Evolutionary conservation across 176 grass and related monocot genomes (phyloP).

Genomic region (Puccinellia tenuiflora): DNA sequence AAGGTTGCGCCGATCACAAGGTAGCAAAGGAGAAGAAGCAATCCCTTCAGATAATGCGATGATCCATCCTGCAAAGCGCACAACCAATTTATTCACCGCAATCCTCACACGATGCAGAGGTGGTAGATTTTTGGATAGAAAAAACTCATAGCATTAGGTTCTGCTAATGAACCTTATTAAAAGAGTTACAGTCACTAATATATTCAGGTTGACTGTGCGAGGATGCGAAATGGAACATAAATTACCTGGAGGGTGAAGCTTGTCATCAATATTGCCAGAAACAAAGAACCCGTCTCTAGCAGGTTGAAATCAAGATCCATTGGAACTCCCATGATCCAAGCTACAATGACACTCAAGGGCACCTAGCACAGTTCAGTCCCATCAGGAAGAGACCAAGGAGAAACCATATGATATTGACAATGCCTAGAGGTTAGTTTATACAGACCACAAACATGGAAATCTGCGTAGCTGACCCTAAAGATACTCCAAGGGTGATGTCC

Average conservation of each 20-base stretch:
- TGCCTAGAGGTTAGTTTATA: constrained; percentile 11
- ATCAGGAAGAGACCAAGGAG: not conserved
- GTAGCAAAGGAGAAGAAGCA: constrained; percentile 72
- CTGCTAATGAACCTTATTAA: not conserved
- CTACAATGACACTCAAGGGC: constrained; percentile 64
- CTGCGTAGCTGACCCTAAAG: constrained; percentile 69
- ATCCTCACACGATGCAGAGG: not conserved
- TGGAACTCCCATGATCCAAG: constrained; percentile 78
- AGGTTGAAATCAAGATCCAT: constrained; percentile 92
- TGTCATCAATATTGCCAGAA: constrained; percentile 68
- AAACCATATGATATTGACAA: constrained; percentile 1
- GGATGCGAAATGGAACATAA: not conserved
- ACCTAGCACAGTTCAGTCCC: constrained; percentile 33
- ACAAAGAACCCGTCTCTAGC: constrained; percentile 68
- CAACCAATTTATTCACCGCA: not conserved
- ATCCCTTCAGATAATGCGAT: constrained; percentile 87
- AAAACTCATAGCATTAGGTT: not conserved
- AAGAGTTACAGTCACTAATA: not conserved
- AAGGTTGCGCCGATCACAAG: constrained; percentile 53
- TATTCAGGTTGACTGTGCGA: not conserved
- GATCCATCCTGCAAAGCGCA: constrained; percentile 64
- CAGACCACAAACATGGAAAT: constrained; percentile 90
- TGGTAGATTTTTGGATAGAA: not conserved
- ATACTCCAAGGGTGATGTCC: constrained; percentile 78
- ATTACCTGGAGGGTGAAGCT: constrained; percentile 74